Conservation (phyloP, 169 alveolate species). For the Eimeria falciformis region DNA sequence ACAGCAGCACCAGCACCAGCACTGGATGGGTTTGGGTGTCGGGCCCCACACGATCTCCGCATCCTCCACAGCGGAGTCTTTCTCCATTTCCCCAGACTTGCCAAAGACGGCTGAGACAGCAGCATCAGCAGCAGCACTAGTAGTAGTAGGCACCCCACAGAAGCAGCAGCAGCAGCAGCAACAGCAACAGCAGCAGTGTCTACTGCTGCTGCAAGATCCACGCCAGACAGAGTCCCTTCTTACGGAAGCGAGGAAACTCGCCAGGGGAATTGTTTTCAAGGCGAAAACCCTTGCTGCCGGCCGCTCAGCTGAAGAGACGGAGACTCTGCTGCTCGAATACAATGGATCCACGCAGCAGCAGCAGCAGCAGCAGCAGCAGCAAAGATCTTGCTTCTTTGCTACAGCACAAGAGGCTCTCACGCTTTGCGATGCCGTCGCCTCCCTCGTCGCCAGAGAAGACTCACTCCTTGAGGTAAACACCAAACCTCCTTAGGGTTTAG, state of each 20-base stretch:
- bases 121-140: not conserved
- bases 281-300: not conserved
- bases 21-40: not conserved
- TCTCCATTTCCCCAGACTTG: not conserved
- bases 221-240: not conserved
- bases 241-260: not conserved
- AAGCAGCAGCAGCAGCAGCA: not conserved
- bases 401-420: not conserved
- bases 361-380: not conserved
- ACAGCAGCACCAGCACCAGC: not conserved
- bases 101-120: not conserved
- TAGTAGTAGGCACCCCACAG: not conserved
- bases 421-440: slow-evolving; percentile 16
- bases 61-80: slow-evolving; percentile 12
- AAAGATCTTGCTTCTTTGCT: not conserved
- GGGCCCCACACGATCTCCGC: slow-evolving; percentile 11
- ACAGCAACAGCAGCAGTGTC: not conserved
- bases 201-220: not conserved
- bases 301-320: not conserved
- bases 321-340: not conserved
- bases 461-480: slow-evolving; percentile 16
- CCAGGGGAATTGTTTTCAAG: not conserved
- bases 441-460: not conserved
- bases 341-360: not conserved
- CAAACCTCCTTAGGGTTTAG: too few relatives aligned